A percentile compares a stretch with the other conserved stretches of the same genome.
phyloP scores from a whole-genome alignment of 345 rosid species.

The Corymbia maculata region DNA sequence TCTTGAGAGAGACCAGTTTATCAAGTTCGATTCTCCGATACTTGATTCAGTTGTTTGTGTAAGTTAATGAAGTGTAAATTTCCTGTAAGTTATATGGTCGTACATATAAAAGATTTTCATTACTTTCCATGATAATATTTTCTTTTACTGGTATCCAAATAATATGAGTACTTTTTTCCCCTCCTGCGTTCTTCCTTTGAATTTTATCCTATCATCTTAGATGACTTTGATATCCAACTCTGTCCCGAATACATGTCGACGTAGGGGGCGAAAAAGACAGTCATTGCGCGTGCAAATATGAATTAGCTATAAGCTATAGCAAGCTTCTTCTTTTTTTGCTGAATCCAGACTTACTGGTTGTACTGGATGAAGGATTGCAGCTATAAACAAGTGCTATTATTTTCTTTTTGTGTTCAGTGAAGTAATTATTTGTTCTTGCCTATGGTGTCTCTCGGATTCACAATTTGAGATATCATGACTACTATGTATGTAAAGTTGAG shows the following conservation, averaged over 20 bases:
- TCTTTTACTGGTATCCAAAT: neutral
- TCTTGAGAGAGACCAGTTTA: neutral
- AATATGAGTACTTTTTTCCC: neutral
- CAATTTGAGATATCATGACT: neutral
- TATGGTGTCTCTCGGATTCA: neutral
- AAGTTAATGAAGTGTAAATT: constrained; percentile 3
- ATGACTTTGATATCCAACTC: neutral
- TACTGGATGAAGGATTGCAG: neutral
- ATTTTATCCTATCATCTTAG: neutral
- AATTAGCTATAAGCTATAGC: neutral
- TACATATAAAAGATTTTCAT: neutral
- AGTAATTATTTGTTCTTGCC: neutral
- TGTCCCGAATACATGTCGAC: neutral
- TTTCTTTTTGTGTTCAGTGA: neutral
- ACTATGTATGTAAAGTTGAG: neutral
- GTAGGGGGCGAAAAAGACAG: neutral
- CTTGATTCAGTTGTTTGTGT: neutral
- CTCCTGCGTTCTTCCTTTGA: neutral
- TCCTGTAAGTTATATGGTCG: neutral
- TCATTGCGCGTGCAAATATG: neutral
- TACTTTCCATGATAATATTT: neutral
- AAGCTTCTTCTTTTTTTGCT: neutral
- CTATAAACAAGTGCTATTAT: neutral
- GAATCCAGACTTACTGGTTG: neutral
- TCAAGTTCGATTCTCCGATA: neutral